Percentiles rank a stretch among this genome's conserved stretches.
phyloP scores from a whole-genome alignment of 2,329 filamentous ascomycete genomes.

The Calonectria leucothoes region DNA sequence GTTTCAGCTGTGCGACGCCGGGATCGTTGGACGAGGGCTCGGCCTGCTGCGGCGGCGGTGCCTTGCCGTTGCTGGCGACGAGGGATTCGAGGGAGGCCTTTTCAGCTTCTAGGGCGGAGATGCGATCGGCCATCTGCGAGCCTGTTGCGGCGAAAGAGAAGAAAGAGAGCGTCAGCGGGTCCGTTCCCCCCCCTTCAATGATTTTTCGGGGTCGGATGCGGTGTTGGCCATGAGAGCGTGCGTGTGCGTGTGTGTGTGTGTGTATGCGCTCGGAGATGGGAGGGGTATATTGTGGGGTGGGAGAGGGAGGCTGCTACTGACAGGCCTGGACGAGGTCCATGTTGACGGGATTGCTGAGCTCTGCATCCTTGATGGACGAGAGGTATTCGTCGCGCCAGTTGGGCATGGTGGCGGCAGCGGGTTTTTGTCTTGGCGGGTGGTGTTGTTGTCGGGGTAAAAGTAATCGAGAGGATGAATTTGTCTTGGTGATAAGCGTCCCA shows the following conservation, averaged over 20 bases:
- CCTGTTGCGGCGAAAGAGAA: conserved; percentile 59
- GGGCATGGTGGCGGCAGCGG: conserved; percentile 55
- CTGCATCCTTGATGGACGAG: conserved; percentile 77
- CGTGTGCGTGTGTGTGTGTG: no score
- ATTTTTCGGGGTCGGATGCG: conserved; percentile 11
- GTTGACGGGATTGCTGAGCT: conserved; percentile 71
- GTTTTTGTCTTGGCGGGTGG: background rate
- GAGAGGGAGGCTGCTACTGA: conserved; percentile 55
- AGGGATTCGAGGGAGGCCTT: conserved; percentile 55
- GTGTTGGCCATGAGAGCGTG: background rate
- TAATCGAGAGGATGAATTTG: conserved; percentile 11
- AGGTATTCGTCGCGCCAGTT: conserved; percentile 88
- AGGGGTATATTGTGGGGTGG: conserved; percentile 24
- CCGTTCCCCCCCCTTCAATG: background rate
- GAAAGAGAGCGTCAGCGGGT: conserved; percentile 29
- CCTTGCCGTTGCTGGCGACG: conserved; percentile 39
- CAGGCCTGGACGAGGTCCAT: conserved; percentile 82
- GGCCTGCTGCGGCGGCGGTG: conserved; percentile 23
- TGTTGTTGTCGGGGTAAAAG: background rate
- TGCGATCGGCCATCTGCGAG: conserved; percentile 74
- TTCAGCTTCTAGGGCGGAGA: conserved; percentile 71
- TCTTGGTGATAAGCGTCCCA: conserved; percentile 20
- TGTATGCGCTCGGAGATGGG: conserved; percentile 22
- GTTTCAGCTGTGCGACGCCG: conserved; percentile 63
- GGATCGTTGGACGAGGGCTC: conserved; percentile 44